Evolutionary conservation across 176 grass and related monocot genomes (phyloP).

Genomic region (Rhynchospora breviuscula): DNA sequence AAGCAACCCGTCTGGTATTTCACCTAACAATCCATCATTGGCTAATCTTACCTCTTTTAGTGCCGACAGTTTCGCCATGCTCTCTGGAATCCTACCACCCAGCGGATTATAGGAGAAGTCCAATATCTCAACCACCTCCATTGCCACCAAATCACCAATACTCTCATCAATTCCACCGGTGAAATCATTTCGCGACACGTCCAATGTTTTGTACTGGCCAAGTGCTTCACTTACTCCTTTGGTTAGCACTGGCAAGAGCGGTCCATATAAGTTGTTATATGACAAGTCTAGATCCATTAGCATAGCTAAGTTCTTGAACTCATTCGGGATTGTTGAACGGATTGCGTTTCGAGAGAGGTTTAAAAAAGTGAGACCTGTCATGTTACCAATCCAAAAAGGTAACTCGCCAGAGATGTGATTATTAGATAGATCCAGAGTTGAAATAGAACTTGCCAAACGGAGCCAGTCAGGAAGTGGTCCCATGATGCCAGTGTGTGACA

Average conservation of each 20-base stretch:
- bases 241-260: conserved; percentile 22
- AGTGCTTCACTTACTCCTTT: conserved; percentile 36
- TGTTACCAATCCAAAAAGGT: conserved; percentile 38
- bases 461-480: conserved; percentile 36
- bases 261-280: conserved; percentile 29
- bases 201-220: conserved; percentile 41
- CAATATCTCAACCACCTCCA: conserved; percentile 27
- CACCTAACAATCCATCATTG: conserved; percentile 18
- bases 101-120: conserved; percentile 37
- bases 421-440: conserved; percentile 34
- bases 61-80: conserved; percentile 29
- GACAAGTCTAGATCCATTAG: conserved; percentile 48
- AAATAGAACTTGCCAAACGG: conserved; percentile 25
- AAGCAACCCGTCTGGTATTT: conserved; percentile 36
- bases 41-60: conserved; percentile 38
- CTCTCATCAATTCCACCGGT: conserved; percentile 32
- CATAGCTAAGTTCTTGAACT: conserved; percentile 38
- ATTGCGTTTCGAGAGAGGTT: conserved; percentile 39
- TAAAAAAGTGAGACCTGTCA: conserved; percentile 35
- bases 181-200: conserved; percentile 32
- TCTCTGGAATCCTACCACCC: conserved; percentile 30
- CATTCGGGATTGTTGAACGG: conserved; percentile 22
- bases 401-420: conserved; percentile 32
- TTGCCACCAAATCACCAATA: conserved; percentile 31
- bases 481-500: conserved; percentile 27